Conservation (phyloP, 208 protist species). For the Trypanosoma congolense region DNA sequence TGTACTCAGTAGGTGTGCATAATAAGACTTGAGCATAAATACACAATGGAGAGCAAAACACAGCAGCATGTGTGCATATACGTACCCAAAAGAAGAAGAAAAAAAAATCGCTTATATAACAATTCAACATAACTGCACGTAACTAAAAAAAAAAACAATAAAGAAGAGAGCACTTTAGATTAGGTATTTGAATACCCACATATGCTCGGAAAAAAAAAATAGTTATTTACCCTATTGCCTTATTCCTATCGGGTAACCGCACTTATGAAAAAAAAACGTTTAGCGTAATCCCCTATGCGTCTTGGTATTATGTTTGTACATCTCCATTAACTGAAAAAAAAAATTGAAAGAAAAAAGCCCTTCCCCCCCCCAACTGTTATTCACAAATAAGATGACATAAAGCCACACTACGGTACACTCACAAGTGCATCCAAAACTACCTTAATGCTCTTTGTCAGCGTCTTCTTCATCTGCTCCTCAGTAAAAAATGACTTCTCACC, state of each 20-base stretch:
- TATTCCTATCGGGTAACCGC: no score
- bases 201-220: not conserved
- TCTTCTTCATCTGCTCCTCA: constrained; percentile 28
- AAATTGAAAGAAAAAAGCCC: not conserved
- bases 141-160: constrained; percentile 1
- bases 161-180: not conserved
- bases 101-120: constrained; percentile 5
- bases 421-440: constrained; percentile 55
- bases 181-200: not conserved
- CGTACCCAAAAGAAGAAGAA: constrained; percentile 6
- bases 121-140: not conserved
- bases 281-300: no score
- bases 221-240: no score
- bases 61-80: not conserved
- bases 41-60: no score
- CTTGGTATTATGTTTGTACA: no score
- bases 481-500: constrained; percentile 33
- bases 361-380: not conserved
- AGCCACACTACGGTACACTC: constrained; percentile 7
- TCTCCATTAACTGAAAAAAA: no score
- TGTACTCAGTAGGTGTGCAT: no score
- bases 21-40: no score
- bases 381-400: constrained; percentile 8
- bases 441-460: constrained; percentile 35
- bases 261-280: constrained; percentile 1